Base-by-base conservation (phyloP, 2,329 filamentous ascomycete genomes). In the Fusarium sp. region DNA sequence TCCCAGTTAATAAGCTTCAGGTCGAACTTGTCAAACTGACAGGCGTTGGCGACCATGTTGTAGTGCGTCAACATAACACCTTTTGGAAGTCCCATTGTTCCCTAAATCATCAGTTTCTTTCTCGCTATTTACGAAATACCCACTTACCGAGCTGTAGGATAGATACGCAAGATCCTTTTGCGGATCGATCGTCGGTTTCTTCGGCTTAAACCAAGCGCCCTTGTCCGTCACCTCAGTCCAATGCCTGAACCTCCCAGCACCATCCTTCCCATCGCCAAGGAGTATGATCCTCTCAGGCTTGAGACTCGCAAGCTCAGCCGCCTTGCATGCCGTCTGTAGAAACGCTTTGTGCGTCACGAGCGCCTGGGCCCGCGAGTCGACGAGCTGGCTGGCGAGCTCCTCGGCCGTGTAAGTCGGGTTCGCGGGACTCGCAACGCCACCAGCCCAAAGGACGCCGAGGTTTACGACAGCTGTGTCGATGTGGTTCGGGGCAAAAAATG, bases 71-170 rank as follows among this genome's bases (percentile, higher is more conserved):
- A 86, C 89, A 94, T 93, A 16, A 98, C 96, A 18, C 95, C 96
- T 83, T 98, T 98, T 0, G 96, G 95, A 60, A 95, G 85, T 2
- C 96, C 96, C 0, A 96, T 98, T 0, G 96, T 98, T 9, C 96
- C 96, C 80, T 84, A 24, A 9, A n/a, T 34, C 20, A 22, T 67
- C 16, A 64, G 60, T 52, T 3, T 3, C 20, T 16, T 13, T 38
- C 18, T 38, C 37, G 5, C 18, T n/a, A 18, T 38, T 4, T 38
- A 38, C 37, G 18, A 5, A 38, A 9, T 38, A n/a, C 4, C n/a
- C 37, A 38, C 82, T 64, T 69, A 83, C 82, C 9, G 93, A 95
- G 59, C 92, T 94, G 82, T 97, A 98, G 1, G 97, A 94, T 66
- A 98, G 83, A 78, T 96, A 97, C 0, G 94, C 93, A 29, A 96